Conservation (phyloP, 345 rosid species). For the Moringa oleifera region DNA sequence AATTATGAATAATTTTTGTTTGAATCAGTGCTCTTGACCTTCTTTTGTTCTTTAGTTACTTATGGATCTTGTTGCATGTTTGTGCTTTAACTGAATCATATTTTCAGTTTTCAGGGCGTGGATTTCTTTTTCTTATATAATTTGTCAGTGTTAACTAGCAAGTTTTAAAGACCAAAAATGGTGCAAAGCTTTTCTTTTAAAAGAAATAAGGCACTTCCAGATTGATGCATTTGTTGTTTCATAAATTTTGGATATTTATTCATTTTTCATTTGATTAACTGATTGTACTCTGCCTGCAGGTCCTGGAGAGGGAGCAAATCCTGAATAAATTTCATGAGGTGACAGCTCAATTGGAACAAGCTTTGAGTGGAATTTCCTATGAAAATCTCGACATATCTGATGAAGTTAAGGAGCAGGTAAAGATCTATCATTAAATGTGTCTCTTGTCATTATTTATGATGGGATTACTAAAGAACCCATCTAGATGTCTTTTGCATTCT, state of each 20-base stretch:
- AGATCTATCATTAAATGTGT: neutral
- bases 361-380: constrained; percentile 57
- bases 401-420: constrained; percentile 98
- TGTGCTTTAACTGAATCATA: too few relatives aligned
- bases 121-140: neutral
- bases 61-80: too few relatives aligned
- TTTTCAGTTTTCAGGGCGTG: too few relatives aligned
- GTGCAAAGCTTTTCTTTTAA: too few relatives aligned
- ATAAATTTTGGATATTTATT: neutral
- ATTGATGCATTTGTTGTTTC: neutral
- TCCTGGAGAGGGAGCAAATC: constrained; percentile 73
- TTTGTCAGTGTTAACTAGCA: neutral
- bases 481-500: neutral
- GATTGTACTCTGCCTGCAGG: constrained; percentile 41
- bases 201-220: neutral
- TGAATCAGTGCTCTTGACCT: neutral
- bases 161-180: too few relatives aligned
- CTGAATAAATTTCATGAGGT: constrained; percentile 61
- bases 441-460: neutral
- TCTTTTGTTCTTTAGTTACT: too few relatives aligned
- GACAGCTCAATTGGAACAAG: constrained; percentile 61
- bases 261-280: neutral
- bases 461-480: neutral
- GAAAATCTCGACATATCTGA: constrained; percentile 84
- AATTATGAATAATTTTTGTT: too few relatives aligned